Percentiles rank a stretch among this genome's conserved stretches.
Conservation (phyloP, 306 rosid species). For the Hippophae gyantsensis region DNA sequence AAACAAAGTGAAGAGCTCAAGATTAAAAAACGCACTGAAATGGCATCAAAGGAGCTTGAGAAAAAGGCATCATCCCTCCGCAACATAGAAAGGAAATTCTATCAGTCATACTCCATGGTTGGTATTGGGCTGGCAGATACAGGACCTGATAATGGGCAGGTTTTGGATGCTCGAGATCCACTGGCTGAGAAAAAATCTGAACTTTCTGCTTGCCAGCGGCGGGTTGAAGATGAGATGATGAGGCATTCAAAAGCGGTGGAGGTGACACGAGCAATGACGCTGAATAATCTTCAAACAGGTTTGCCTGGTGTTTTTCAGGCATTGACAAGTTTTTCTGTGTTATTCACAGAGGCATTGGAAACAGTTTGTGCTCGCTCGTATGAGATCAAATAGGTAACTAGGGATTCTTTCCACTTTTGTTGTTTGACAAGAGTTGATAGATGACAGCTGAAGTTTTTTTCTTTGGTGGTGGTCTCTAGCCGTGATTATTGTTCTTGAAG, state of each 20-base stretch:
- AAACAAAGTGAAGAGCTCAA: slow-evolving; percentile 83
- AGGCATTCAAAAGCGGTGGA: slow-evolving; percentile 80
- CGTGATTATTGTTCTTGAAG: slow-evolving; percentile 22
- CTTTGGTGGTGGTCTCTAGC: slow-evolving; percentile 18
- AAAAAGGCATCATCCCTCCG: slow-evolving; percentile 75
- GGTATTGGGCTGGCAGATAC: slow-evolving; percentile 87
- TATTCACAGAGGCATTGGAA: slow-evolving; percentile 72
- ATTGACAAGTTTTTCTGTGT: slow-evolving; percentile 73
- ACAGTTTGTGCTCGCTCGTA: slow-evolving; percentile 74
- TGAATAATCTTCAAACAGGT: slow-evolving; percentile 88
- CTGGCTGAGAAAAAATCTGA: slow-evolving; percentile 84
- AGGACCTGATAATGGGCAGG: slow-evolving; percentile 53
- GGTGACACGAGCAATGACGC: slow-evolving; percentile 90
- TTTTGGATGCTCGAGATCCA: slow-evolving; percentile 81
- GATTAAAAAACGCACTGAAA: slow-evolving; percentile 64
- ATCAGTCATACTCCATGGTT: slow-evolving; percentile 86
- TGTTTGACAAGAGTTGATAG: slow-evolving; percentile 25
- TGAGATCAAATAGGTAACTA: slow-evolving; percentile 52
- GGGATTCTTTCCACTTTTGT: slow-evolving; percentile 20
- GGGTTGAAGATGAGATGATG: slow-evolving; percentile 86
- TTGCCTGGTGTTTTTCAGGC: slow-evolving; percentile 97
- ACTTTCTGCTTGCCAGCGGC: slow-evolving; percentile 71
- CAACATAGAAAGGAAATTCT: slow-evolving; percentile 75
- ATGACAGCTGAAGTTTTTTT: slow-evolving; percentile 26
- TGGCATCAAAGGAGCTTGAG: slow-evolving; percentile 81